These are phyloP conservation scores for Colletotrichum lentis DNA, from an alignment of 2,329 filamentous ascomycete species.

Conservation along the genomic window DNA sequence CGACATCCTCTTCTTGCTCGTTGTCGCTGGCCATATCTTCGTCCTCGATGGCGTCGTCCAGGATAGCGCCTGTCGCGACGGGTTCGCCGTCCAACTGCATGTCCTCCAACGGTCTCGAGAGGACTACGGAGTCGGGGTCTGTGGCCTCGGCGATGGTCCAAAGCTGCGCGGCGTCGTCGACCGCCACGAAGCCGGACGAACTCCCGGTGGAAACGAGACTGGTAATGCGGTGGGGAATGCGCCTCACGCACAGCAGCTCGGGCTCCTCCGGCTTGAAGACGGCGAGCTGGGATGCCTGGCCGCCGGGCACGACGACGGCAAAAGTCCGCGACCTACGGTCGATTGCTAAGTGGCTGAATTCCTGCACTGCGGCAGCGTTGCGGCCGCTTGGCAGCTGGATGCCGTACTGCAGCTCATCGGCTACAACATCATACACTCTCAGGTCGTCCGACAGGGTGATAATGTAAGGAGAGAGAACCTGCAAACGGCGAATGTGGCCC, in stretches of 20 bases:
- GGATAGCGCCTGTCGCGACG: constrained; percentile 42
- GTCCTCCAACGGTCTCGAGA: constrained; percentile 65
- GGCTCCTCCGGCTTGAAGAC: constrained; percentile 72
- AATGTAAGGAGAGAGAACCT: constrained; percentile 76
- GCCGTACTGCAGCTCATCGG: constrained; percentile 75
- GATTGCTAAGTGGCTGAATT: constrained; percentile 74
- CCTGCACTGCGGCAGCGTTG: constrained; percentile 43
- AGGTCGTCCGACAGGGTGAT: constrained; percentile 78
- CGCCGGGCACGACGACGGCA: constrained; percentile 64
- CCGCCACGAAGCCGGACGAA: constrained; percentile 75
- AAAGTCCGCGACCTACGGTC: constrained; percentile 72
- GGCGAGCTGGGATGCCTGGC: constrained; percentile 63
- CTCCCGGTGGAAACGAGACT: constrained; percentile 71
- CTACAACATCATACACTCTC: constrained; percentile 83
- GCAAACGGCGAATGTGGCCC: constrained; percentile 71
- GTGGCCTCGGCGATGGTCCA: constrained; percentile 69
- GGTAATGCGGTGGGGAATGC: constrained; percentile 66
- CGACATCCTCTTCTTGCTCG: constrained; percentile 49
- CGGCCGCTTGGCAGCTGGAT: constrained; percentile 61
- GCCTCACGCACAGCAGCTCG: constrained; percentile 66
- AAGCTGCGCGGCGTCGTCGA: constrained; percentile 80
- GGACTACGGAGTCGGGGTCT: constrained; percentile 59
- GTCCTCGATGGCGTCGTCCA: constrained; percentile 47
- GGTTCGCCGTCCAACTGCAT: constrained; percentile 53
- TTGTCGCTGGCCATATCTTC: constrained; percentile 55